Conservation (phyloP, 306 rosid genomes). For the Begonia fuchsioides region DNA sequence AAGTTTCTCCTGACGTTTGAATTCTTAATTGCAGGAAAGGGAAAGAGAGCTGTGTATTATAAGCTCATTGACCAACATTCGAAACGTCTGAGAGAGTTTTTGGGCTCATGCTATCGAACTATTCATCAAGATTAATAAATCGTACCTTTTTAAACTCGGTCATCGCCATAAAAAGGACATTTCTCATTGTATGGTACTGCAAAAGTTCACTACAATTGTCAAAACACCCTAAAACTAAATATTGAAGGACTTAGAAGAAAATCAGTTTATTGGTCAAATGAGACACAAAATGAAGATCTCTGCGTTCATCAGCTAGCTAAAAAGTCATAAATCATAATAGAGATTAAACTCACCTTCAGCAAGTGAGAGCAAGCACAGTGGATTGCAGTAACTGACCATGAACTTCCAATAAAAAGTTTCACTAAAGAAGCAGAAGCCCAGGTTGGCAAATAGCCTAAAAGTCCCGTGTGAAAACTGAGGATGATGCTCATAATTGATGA, state of each 20-base stretch:
- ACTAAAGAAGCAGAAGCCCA: slow-evolving; percentile 37
- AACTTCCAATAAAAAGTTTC: slow-evolving; percentile 38
- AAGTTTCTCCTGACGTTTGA: too few species aligned
- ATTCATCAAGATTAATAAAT: background rate
- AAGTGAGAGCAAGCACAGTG: slow-evolving; percentile 79
- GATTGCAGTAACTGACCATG: slow-evolving; percentile 69
- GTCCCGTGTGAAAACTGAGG: slow-evolving; percentile 32
- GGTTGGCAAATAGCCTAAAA: slow-evolving; percentile 54
- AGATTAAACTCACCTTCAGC: slow-evolving; percentile 39
- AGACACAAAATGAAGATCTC: background rate
- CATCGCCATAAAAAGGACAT: slow-evolving; percentile 64
- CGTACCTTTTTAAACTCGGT: slow-evolving; percentile 66
- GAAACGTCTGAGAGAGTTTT: too few species aligned
- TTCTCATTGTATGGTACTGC: slow-evolving; percentile 81
- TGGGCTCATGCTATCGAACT: too few species aligned
- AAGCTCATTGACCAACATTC: too few species aligned
- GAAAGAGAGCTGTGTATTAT: too few species aligned
- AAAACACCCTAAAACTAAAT: background rate
- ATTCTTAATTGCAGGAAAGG: too few species aligned
- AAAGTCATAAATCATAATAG: background rate
- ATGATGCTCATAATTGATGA: slow-evolving; percentile 32
- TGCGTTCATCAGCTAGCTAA: slow-evolving; percentile 2
- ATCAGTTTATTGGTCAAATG: too few species aligned
- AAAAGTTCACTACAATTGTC: slow-evolving; percentile 4
- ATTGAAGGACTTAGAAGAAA: background rate